A percentile compares a stretch with the other conserved stretches of the same genome.
Evolutionary conservation across 2,329 filamentous ascomycete species (phyloP).

Genomic region (Pseudogymnoascus sp.): DNA sequence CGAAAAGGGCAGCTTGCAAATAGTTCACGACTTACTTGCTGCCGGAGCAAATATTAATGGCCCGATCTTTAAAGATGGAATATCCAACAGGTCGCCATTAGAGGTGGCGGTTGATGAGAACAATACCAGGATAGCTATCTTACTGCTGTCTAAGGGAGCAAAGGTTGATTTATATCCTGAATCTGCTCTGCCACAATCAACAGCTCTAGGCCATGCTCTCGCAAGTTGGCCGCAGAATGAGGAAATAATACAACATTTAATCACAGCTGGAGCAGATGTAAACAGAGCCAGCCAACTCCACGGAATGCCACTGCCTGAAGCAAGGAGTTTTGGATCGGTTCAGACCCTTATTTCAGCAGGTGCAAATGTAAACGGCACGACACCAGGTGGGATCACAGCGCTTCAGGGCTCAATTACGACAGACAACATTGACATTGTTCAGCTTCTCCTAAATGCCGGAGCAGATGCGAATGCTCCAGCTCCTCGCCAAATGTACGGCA

Average conservation of each 20-base stretch:
- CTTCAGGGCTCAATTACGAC: background rate
- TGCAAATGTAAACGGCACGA: conserved; percentile 12
- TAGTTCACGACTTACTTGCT: background rate
- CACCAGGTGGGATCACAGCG: background rate
- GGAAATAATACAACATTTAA: conserved; percentile 31
- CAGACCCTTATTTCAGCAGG: conserved; percentile 11
- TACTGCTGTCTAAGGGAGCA: conserved; percentile 10
- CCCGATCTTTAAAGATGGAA: background rate
- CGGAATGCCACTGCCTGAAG: conserved; percentile 10
- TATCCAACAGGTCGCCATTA: background rate
- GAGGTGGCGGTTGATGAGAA: background rate
- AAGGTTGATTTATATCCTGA: conserved; percentile 6
- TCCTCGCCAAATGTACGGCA: background rate
- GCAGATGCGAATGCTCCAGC: conserved; percentile 13
- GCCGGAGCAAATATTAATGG: background rate
- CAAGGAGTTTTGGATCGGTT: background rate
- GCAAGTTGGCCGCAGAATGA: background rate
- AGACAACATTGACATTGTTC: conserved; percentile 8
- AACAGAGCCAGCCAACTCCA: background rate
- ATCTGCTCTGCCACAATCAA: background rate
- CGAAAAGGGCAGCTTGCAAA: background rate
- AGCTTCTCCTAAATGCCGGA: conserved; percentile 11
- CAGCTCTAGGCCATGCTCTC: conserved; percentile 5
- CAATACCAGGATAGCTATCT: conserved; percentile 1
- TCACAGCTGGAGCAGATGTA: conserved; percentile 44